Conservation (phyloP, 192 early-diverging fungal genomes). For the Dissophora ornata region DNA sequence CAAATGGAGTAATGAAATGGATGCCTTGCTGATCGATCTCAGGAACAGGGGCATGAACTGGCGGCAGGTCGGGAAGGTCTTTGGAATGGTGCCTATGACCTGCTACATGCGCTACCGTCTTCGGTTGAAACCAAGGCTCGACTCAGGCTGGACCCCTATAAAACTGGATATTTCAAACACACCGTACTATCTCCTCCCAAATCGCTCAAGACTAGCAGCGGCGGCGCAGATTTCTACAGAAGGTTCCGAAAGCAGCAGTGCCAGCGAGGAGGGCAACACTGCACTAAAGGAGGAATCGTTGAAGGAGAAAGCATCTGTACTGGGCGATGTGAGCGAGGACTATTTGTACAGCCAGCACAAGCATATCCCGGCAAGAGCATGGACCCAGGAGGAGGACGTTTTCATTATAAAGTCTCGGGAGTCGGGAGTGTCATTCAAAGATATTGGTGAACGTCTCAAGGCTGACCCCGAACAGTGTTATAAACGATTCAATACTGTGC, state of each 20-base stretch:
- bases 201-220: neutral
- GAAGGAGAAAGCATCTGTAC: no score
- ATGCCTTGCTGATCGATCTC: conserved; percentile 19
- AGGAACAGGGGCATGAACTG: conserved; percentile 23
- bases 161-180: conserved; percentile 10
- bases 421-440: neutral
- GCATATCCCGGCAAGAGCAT: no score
- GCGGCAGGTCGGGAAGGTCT: conserved; percentile 26
- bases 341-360: neutral
- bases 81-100: conserved; percentile 13
- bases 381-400: conserved; percentile 38
- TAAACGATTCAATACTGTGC: conserved; percentile 5
- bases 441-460: conserved; percentile 9
- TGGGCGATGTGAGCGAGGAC: conserved; percentile 8
- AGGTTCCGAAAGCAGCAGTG: neutral
- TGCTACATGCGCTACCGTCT: conserved; percentile 27
- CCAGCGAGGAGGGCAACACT: neutral
- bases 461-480: neutral
- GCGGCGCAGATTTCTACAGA: neutral
- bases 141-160: conserved; percentile 22
- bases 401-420: conserved; percentile 2
- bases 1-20: conserved; percentile 18
- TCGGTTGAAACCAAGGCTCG: conserved; percentile 1
- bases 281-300: neutral
- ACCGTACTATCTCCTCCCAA: conserved; percentile 18